Conservation (phyloP, 2,329 filamentous ascomycete genomes). For the Alternaria incomplexa region DNA sequence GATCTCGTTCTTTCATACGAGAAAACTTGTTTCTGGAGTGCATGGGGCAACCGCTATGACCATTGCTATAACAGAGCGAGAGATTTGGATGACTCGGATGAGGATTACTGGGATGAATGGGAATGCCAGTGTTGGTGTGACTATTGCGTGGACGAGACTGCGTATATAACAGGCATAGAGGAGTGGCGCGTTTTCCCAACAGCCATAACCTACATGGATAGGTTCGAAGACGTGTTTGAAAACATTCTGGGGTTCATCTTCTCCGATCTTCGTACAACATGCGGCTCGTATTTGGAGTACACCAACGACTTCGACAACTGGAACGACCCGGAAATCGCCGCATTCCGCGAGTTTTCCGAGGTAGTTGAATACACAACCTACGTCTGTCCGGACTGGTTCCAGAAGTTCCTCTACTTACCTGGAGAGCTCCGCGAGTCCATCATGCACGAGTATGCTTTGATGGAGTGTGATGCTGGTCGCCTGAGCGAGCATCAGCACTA, state of each 20-base stretch:
- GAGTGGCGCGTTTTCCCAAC: background rate
- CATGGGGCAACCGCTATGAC: background rate
- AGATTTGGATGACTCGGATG: too few species aligned
- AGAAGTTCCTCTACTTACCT: background rate
- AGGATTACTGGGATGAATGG: too few species aligned
- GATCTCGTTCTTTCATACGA: background rate
- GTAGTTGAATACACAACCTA: background rate
- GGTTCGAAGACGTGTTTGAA: rapidly evolving
- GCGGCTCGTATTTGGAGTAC: background rate
- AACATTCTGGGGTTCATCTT: background rate
- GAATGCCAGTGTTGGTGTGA: background rate
- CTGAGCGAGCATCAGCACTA: background rate
- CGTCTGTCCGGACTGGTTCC: background rate
- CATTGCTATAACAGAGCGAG: too few species aligned
- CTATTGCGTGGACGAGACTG: background rate
- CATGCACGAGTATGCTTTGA: background rate
- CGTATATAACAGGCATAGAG: background rate
- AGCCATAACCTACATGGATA: background rate
- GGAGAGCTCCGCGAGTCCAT: background rate
- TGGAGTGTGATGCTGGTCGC: background rate
- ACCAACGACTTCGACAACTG: background rate
- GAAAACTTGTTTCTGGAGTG: background rate
- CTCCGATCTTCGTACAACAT: rapidly evolving
- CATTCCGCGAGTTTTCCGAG: background rate
- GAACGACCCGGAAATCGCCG: background rate